phyloP scores from a whole-genome alignment of 805 yeast species.

The Alloascoidea hylecoeti region DNA sequence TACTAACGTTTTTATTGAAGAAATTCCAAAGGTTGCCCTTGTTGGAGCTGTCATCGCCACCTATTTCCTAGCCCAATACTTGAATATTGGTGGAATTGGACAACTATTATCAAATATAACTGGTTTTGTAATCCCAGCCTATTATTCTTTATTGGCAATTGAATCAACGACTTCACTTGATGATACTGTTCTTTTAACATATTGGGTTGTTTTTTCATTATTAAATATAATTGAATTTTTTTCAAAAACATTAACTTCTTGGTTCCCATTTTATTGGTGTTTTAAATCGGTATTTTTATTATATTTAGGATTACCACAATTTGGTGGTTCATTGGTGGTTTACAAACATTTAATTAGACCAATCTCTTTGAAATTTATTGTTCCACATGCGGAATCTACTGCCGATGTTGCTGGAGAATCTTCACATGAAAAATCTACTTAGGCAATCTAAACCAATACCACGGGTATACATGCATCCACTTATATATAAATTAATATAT shows the following conservation, averaged over 20 bases:
- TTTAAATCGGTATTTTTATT: constrained; percentile 80
- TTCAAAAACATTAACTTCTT: constrained; percentile 84
- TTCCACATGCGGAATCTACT: constrained; percentile 12
- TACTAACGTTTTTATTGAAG: neutral
- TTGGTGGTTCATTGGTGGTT: constrained; percentile 72
- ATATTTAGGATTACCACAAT: constrained; percentile 78
- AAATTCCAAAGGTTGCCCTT: neutral
- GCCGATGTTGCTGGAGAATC: constrained; percentile 12
- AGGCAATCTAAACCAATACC: neutral
- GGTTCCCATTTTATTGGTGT: constrained; percentile 95
- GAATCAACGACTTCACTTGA: constrained; percentile 55
- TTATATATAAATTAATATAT: no score
- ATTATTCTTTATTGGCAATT: constrained; percentile 74
- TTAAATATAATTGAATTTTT: constrained; percentile 90
- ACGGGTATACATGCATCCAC: no score
- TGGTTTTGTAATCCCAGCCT: constrained; percentile 84
- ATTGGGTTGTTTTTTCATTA: constrained; percentile 97
- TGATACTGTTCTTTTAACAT: constrained; percentile 67
- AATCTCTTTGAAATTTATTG: constrained; percentile 21
- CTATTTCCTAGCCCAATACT: neutral
- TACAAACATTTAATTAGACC: constrained; percentile 61
- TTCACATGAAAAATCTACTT: constrained; percentile 6
- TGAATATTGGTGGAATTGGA: constrained; percentile 35
- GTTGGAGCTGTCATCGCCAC: neutral
- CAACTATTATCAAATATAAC: constrained; percentile 87